Evolutionary conservation across 2,329 filamentous ascomycete species (phyloP), one percentile per base, ranked within the genome.

Genomic region (Nothopassalora personata): DNA sequence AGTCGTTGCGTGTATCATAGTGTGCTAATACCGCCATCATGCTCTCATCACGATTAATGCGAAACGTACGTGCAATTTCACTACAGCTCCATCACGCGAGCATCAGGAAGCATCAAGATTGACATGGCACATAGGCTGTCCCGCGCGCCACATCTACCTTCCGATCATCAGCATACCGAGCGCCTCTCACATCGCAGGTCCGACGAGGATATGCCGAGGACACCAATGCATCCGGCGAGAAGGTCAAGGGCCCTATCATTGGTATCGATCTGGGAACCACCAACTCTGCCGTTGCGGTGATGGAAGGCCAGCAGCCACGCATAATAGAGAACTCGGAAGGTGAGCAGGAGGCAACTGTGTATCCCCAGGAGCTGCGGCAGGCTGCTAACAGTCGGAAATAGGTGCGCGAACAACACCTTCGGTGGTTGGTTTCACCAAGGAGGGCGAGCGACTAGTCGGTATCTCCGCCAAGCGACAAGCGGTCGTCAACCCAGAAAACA

Each of bases 241-340:
- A 97, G 86, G 90, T 97, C 62, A 90, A 93, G 81, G 94, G 94
- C 74, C 81, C 90, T 73, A 93, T 97, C 77, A 97, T 97, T 73
- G 94, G 94, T 87, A 97, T 97, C 76, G 93, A 97, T 84, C 81
- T 97, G 73, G 93, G 93, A 74, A 97, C 93, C 74, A 97, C 93
- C 71, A 97, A 97, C 86, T 97, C 93, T 62, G 93, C 93, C 58
- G 93, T 97, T 63, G 93, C 92, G 72, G 82, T 97, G 67, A 96
- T 97, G 92, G 93, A 97, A 83, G 94, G 93, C 79, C 96, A 96
- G 83, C 79, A 84, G 58, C 91, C 93, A 70, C 91, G 88, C 79
- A 97, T 97, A 76, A 97, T 97, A 76, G 93, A 97, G 80, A 97
- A 97, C 85, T 83, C 92, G 30, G 93, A 97, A 83, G 92, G 91